A percentile compares a stretch with the other conserved stretches of the same genome.
phyloP scores from a whole-genome alignment of 306 rosid genomes.

The Carpinus fangiana region DNA sequence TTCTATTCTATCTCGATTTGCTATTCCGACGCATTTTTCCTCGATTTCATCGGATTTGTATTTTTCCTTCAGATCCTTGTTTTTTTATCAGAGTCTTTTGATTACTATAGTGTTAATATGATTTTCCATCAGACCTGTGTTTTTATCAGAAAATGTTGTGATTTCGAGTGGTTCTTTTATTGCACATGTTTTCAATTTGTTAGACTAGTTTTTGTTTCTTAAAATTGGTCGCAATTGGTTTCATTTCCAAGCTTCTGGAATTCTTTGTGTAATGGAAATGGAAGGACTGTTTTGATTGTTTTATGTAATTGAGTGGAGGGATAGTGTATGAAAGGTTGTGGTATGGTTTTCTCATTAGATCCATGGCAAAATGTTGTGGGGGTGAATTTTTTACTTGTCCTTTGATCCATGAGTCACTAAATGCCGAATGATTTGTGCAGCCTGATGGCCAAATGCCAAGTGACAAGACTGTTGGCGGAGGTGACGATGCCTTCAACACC shows the following conservation, averaged over 20 bases:
- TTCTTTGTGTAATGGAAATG: too few relatives aligned
- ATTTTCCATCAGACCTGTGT: background rate
- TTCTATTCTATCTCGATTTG: background rate
- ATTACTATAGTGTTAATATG: background rate
- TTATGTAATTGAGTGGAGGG: background rate
- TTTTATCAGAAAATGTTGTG: background rate
- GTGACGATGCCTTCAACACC: constrained; percentile 92
- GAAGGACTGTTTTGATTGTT: too few relatives aligned
- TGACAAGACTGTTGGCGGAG: constrained; percentile 81
- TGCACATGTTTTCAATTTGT: background rate
- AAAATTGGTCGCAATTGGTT: background rate
- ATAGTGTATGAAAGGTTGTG: too few relatives aligned
- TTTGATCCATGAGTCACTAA: background rate
- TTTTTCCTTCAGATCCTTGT: background rate
- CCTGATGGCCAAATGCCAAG: constrained; percentile 96
- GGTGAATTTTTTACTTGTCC: too few relatives aligned
- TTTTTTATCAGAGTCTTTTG: background rate
- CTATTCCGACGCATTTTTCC: background rate
- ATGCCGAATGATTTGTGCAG: constrained; percentile 21
- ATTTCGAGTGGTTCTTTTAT: background rate
- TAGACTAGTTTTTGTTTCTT: background rate
- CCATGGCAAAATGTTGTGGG: too few relatives aligned
- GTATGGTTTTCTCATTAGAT: too few relatives aligned
- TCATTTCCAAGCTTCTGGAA: background rate
- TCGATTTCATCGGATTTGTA: background rate